Evolutionary conservation across 2,329 filamentous ascomycete species (phyloP).

Genomic region (Zopfia rhizophila): DNA sequence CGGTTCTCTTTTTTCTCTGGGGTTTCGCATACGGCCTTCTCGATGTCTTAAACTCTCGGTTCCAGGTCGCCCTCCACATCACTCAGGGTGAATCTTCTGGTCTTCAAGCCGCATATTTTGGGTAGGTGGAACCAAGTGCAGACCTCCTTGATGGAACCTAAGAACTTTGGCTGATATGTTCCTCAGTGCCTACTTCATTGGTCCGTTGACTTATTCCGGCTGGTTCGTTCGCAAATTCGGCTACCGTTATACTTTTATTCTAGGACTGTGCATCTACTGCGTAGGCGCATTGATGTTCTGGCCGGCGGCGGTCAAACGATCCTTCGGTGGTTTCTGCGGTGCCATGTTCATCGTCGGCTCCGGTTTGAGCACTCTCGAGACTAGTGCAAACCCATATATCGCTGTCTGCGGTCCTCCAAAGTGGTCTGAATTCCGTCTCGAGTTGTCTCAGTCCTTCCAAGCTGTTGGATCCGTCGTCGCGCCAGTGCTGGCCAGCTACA

Average conservation of each 20-base stretch:
- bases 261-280: slow-evolving; percentile 74
- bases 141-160: neutral
- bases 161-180: slow-evolving; percentile 3
- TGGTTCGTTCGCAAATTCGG: slow-evolving; percentile 77
- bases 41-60: slow-evolving; percentile 57
- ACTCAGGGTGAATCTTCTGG: slow-evolving; percentile 68
- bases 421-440: slow-evolving; percentile 80
- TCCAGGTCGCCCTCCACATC: slow-evolving; percentile 55
- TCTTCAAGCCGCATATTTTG: slow-evolving; percentile 73
- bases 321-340: slow-evolving; percentile 78
- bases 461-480: slow-evolving; percentile 79
- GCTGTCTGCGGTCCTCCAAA: slow-evolving; percentile 78
- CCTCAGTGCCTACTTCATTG: slow-evolving; percentile 62
- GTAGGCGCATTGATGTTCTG: slow-evolving; percentile 83
- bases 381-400: slow-evolving; percentile 80
- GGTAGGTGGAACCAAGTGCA: slow-evolving; percentile 51
- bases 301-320: slow-evolving; percentile 78
- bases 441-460: slow-evolving; percentile 81
- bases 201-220: slow-evolving; percentile 63
- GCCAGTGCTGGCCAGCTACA: slow-evolving; percentile 76
- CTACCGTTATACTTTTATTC: slow-evolving; percentile 83
- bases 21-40: slow-evolving; percentile 60
- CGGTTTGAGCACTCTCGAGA: slow-evolving; percentile 78
- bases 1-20: slow-evolving; percentile 64
- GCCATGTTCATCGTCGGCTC: slow-evolving; percentile 78